Base-by-base conservation (phyloP, 2,329 filamentous ascomycete genomes). In the Pseudocercospora fuligena region DNA sequence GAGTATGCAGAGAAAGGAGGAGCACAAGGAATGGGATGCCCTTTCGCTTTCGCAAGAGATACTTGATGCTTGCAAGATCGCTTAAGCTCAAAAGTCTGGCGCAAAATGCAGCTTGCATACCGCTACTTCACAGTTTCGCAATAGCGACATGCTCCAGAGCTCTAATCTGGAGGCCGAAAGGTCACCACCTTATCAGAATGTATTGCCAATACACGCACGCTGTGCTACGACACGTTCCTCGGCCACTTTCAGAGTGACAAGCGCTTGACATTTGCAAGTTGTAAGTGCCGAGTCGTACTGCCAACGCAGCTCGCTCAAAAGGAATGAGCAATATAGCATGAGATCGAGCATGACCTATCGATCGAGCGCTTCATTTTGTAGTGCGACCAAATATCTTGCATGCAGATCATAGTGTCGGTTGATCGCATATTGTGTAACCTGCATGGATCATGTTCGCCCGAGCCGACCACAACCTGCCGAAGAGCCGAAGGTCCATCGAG, bases 161-260 rank as follows among this genome's bases (percentile, higher is more conserved):
- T 43, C 40, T 19, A 43, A 3, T 43, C 5, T 43, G 40, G 56
- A 33, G n/a, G 16, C 31, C 56, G 25, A 9, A 25, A 58, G 6
- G 19, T 21, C 56, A 57, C 56, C 33, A 25, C 27, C 19, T 58
- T 58, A 43, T 58, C 56, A 57, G 7, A 27, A 58, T 58, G 56
- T 40, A 58, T 58, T 58, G 29, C 56, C 56, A 58, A 58, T 58
- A 58, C 56, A 58, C 21, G 56, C 19, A 58, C 16, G 56, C 23
- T 12, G 56, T 58, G 56, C 31, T 58, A 43, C 31, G 25, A 27
- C 27, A 56, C 16, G 4, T 31, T 36, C 31, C n/a, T 58, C 51
- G 21, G 51, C 51, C 51, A 56, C 27, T 56, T 19, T 33, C 23
- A 43, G 14, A 23, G 19, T 58, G 56, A 58, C 56, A 58, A 58